Evolutionary conservation across 1,284 basidiomycete genomes (phyloP).

Genomic region (Apiotrichum porosum): DNA sequence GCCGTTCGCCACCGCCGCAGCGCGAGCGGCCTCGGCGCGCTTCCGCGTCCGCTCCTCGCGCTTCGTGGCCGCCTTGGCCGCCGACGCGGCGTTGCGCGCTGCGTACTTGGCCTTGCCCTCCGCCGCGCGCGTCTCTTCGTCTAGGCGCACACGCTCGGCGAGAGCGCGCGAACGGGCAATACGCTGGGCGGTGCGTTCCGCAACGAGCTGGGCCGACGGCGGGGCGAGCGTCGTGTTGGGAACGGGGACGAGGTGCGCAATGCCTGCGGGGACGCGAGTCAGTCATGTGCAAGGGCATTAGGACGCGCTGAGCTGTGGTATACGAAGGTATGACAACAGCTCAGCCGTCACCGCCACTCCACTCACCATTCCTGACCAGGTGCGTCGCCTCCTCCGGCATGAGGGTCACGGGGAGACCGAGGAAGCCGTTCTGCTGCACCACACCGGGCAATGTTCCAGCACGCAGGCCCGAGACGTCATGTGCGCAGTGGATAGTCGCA

Average conservation of each 20-base stretch:
- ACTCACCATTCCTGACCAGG: conserved; percentile 70
- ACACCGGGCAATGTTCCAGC: conserved; percentile 89
- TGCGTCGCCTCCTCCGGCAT: conserved; percentile 89
- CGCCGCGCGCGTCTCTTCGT: conserved; percentile 49
- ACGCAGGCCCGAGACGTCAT: conserved; percentile 78
- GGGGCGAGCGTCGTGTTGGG: conserved; percentile 53
- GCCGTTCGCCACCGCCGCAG: conserved; percentile 8
- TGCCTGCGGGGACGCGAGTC: conserved; percentile 51
- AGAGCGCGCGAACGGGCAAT: conserved; percentile 19
- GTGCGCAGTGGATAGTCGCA: conserved; percentile 65
- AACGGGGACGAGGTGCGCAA: conserved; percentile 75
- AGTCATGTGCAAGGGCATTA: no score
- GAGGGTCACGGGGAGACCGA: conserved; percentile 81
- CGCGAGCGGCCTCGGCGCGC: conserved; percentile 50
- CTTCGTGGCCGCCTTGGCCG: conserved; percentile 55
- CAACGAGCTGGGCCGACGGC: conserved; percentile 57
- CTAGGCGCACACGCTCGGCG: conserved; percentile 36
- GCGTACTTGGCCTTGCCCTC: conserved; percentile 38
- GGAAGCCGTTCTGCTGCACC: conserved; percentile 93
- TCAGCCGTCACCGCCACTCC: no score
- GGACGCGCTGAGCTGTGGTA: no score
- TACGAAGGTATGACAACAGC: no score
- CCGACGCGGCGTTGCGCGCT: conserved; percentile 53
- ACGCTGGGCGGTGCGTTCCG: conserved; percentile 35
- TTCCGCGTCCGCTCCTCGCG: conserved; percentile 58